Percentiles rank a stretch among this genome's conserved stretches.
These are phyloP conservation scores for Mycena belliarum DNA, from an alignment of 768 basidiomycete genomes.

Conservation along the genomic window DNA sequence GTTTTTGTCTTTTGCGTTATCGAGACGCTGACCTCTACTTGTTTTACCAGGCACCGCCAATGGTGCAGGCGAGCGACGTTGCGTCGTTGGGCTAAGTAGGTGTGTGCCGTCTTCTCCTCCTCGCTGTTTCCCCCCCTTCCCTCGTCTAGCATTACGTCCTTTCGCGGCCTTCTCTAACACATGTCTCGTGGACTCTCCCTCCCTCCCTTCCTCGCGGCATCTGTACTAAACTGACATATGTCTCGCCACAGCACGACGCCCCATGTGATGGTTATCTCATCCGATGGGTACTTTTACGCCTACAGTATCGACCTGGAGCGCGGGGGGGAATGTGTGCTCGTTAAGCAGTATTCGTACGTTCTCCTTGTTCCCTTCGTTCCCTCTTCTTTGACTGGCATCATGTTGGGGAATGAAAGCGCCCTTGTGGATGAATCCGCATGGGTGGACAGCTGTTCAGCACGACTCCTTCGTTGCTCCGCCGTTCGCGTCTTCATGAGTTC, in stretches of 20 bases:
- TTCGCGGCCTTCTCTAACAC: too few species aligned
- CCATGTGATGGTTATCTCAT: constrained; percentile 95
- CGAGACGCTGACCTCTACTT: background rate
- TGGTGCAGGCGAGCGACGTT: constrained; percentile 67
- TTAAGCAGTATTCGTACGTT: constrained; percentile 75
- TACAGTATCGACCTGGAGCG: constrained; percentile 96
- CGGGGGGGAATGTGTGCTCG: constrained; percentile 91
- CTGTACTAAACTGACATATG: too few species aligned
- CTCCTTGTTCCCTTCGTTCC: background rate
- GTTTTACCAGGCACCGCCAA: background rate
- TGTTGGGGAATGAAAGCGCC: too few species aligned
- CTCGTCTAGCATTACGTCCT: too few species aligned
- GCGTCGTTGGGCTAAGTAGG: constrained; percentile 89
- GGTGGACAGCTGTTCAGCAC: too few species aligned
- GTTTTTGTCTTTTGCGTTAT: background rate
- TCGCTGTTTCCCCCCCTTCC: too few species aligned
- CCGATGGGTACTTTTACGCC: constrained; percentile 93
- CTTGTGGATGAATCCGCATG: too few species aligned
- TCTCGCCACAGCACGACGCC: constrained; percentile 84
- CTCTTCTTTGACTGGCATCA: background rate
- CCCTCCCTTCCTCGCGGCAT: too few species aligned
- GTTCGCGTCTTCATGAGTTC: too few species aligned
- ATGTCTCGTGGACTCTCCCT: too few species aligned
- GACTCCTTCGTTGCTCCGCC: too few species aligned
- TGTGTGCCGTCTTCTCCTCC: constrained; percentile 28